Conservation (phyloP, 2,329 filamentous ascomycete species). For the Epichloe glyceriae region DNA sequence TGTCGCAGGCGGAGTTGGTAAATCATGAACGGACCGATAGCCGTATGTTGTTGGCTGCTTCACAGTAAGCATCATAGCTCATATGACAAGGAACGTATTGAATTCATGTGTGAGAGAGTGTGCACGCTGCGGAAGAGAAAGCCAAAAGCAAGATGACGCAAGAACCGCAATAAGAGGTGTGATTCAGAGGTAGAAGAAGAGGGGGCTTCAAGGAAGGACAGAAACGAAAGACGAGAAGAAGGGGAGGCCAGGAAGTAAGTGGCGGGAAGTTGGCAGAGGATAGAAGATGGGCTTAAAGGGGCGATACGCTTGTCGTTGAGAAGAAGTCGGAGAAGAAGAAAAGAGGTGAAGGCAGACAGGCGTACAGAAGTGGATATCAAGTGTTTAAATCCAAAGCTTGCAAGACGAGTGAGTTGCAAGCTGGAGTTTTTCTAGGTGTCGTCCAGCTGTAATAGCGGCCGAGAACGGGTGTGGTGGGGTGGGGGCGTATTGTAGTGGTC, state of each 20-base stretch:
- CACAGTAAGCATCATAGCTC: conserved; percentile 46
- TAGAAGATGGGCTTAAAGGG: not conserved
- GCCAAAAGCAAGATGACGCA: no score
- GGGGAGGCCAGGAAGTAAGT: not conserved
- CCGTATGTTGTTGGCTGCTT: conserved; percentile 47
- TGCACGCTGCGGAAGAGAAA: not conserved
- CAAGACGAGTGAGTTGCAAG: conserved; percentile 8
- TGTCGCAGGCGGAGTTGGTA: conserved; percentile 44
- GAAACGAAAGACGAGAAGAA: not conserved
- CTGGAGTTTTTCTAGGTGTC: conserved; percentile 26
- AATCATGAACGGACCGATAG: conserved; percentile 49
- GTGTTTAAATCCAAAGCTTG: conserved; percentile 1
- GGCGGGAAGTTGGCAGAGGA: not conserved
- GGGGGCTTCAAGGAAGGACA: not conserved
- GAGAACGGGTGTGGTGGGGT: conserved; percentile 20
- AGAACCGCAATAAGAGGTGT: not conserved
- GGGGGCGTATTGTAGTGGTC: conserved; percentile 14
- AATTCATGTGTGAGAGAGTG: conserved; percentile 13
- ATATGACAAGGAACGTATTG: conserved; percentile 13
- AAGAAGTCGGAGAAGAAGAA: conserved; percentile 8
- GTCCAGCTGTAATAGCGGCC: conserved; percentile 28
- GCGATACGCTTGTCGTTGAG: not conserved
- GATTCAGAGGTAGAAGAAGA: not conserved
- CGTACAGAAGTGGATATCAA: conserved; percentile 12
- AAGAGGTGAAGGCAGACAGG: conserved; percentile 11